Conservation (phyloP, 2,329 filamentous ascomycete genomes). For the Leptographium lundbergii region DNA sequence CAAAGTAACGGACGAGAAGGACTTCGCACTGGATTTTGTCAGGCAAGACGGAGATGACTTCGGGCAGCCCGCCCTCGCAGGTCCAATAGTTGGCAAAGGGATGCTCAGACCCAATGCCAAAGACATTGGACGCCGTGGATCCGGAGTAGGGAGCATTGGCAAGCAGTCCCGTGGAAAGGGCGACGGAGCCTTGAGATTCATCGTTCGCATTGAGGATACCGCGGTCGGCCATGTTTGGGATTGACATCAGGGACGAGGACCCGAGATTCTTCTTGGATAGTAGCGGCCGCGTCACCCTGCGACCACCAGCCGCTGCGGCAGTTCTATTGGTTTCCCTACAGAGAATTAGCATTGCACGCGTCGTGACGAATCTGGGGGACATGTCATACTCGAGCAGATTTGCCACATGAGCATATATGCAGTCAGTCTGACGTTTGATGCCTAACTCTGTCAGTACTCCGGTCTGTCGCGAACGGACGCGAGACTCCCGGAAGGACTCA, state of each 20-base stretch:
- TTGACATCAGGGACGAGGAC: conserved; percentile 23
- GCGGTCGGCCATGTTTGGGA: conserved; percentile 45
- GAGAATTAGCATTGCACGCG: background rate
- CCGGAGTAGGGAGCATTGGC: conserved; percentile 62
- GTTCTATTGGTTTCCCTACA: conserved; percentile 45
- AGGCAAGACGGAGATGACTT: conserved; percentile 64
- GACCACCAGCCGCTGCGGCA: conserved; percentile 30
- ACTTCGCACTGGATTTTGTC: conserved; percentile 66
- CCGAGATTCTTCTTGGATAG: conserved; percentile 33
- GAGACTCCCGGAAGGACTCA: conserved; percentile 18
- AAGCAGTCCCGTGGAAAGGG: conserved; percentile 47
- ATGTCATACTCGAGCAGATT: conserved; percentile 58
- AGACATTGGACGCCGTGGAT: conserved; percentile 61
- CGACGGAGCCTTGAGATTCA: conserved; percentile 33
- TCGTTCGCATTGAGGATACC: conserved; percentile 32
- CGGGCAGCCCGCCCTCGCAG: conserved; percentile 58
- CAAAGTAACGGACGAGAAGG: conserved; percentile 49
- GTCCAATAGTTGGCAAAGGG: conserved; percentile 82
- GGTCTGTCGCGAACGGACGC: background rate
- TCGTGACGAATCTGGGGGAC: background rate
- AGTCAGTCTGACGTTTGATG: conserved; percentile 64
- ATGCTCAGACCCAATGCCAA: conserved; percentile 68
- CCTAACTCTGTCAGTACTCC: conserved; percentile 26
- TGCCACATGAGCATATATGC: conserved; percentile 63
- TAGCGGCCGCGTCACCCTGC: conserved; percentile 44